These are phyloP conservation scores for Fagopyrum homotropicum DNA, from an alignment of 148 eudicot genomes.

Conservation along the genomic window DNA sequence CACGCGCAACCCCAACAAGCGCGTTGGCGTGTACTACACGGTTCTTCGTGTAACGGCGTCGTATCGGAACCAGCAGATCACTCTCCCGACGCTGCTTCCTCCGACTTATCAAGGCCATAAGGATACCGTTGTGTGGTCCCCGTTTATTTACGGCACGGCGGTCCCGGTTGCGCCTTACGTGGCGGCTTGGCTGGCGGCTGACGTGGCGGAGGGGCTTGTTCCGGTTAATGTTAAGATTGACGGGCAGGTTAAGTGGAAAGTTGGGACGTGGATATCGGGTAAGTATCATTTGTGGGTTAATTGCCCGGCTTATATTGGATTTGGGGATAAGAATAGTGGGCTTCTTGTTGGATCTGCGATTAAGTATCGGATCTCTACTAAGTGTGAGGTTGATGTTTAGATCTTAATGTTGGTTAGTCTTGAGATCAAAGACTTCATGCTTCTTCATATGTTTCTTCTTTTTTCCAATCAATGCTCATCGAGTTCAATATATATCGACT, in stretches of 20 bases:
- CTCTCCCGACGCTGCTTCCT: conserved; percentile 29
- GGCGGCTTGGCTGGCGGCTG: conserved; percentile 20
- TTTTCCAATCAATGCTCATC: no score
- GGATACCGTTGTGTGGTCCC: conserved; percentile 35
- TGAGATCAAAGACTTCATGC: no score
- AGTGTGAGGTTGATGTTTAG: conserved; percentile 15
- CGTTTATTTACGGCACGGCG: conserved; percentile 26
- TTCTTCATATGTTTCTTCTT: no score
- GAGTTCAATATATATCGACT: no score
- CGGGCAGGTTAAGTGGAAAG: conserved; percentile 35
- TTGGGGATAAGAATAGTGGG: conserved; percentile 7
- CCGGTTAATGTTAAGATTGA: conserved; percentile 27
- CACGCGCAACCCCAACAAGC: conserved; percentile 38
- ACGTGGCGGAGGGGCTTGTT: conserved; percentile 25
- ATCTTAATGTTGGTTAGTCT: background rate
- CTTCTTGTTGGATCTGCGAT: conserved; percentile 10
- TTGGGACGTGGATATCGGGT: conserved; percentile 35
- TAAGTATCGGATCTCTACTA: conserved; percentile 16
- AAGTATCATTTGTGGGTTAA: conserved; percentile 32
- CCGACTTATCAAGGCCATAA: conserved; percentile 32
- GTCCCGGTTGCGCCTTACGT: conserved; percentile 34
- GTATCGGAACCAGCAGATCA: conserved; percentile 41
- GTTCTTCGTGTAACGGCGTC: conserved; percentile 30
- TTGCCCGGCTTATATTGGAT: conserved; percentile 30
- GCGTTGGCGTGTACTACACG: conserved; percentile 41